phyloP scores from a whole-genome alignment of 2,329 filamentous ascomycete species.

The Lasiodiplodia theobromae region DNA sequence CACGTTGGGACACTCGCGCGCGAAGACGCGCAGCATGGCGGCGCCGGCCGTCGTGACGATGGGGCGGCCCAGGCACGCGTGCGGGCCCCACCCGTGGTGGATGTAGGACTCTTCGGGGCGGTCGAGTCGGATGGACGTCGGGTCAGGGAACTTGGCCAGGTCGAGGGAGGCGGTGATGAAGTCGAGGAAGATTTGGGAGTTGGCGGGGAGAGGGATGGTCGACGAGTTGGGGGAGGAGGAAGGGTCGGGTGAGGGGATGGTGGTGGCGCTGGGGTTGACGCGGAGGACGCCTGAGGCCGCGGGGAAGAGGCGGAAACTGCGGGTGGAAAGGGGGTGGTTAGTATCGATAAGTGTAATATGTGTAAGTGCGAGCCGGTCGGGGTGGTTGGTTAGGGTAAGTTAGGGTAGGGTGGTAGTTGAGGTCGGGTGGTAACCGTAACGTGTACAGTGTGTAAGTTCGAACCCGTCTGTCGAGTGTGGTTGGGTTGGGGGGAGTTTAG shows the following conservation, averaged over 20 bases:
- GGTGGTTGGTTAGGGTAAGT: not conserved
- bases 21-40: conserved; percentile 43
- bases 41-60: conserved; percentile 41
- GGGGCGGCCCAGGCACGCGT: conserved; percentile 44
- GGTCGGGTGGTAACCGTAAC: no score
- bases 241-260: not conserved
- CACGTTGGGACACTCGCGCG: conserved; percentile 33
- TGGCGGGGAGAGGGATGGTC: conserved; percentile 25
- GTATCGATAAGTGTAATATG: no score
- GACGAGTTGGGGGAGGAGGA: not conserved
- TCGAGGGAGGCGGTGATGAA: conserved; percentile 41
- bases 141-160: conserved; percentile 43
- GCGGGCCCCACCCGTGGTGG: conserved; percentile 42
- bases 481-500: not conserved
- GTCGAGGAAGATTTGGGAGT: conserved; percentile 28
- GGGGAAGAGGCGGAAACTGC: conserved; percentile 29
- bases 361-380: not conserved
- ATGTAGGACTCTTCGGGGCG: conserved; percentile 43
- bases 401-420: no score
- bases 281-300: conserved; percentile 27
- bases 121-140: conserved; percentile 36
- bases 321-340: no score
- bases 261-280: conserved; percentile 2
- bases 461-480: not conserved
- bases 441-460: not conserved